Conservation (phyloP, 176 grass and related monocot species). For the Zoysia japonica region DNA sequence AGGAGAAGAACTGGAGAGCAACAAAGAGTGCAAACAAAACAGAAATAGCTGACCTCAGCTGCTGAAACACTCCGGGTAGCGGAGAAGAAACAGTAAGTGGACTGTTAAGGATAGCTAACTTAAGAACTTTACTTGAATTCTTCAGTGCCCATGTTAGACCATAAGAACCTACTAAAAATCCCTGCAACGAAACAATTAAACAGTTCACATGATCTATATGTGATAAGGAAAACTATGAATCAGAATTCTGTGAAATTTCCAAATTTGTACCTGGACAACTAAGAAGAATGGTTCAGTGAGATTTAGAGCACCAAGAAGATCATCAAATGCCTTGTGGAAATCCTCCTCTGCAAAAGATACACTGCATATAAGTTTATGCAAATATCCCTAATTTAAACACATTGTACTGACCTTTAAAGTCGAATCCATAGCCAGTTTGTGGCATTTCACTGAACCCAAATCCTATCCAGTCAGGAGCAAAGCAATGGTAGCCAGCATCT, state of each 20-base stretch:
- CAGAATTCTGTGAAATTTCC: conserved; percentile 24
- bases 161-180: conserved; percentile 94
- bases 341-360: conserved; percentile 75
- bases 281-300: conserved; percentile 76
- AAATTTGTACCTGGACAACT: conserved; percentile 72
- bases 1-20: neutral
- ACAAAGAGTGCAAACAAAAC: conserved; percentile 9
- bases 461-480: conserved; percentile 95
- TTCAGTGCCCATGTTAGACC: conserved; percentile 94
- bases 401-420: conserved; percentile 70
- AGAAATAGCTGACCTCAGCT: conserved; percentile 68
- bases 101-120: conserved; percentile 89
- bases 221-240: neutral
- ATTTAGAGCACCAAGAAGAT: conserved; percentile 74
- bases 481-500: conserved; percentile 83
- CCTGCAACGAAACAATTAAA: conserved; percentile 54
- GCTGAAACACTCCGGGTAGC: conserved; percentile 83
- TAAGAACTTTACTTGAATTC: conserved; percentile 74
- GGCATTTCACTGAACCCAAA: conserved; percentile 98
- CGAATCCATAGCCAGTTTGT: conserved; percentile 91
- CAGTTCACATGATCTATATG: conserved; percentile 1
- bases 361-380: conserved; percentile 23
- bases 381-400: conserved; percentile 7
- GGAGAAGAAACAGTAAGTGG: conserved; percentile 83
- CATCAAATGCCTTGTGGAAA: conserved; percentile 75